Evolutionary conservation across 2,329 filamentous ascomycete genomes (phyloP).

Genomic region (Pestalotiopsis sp.): DNA sequence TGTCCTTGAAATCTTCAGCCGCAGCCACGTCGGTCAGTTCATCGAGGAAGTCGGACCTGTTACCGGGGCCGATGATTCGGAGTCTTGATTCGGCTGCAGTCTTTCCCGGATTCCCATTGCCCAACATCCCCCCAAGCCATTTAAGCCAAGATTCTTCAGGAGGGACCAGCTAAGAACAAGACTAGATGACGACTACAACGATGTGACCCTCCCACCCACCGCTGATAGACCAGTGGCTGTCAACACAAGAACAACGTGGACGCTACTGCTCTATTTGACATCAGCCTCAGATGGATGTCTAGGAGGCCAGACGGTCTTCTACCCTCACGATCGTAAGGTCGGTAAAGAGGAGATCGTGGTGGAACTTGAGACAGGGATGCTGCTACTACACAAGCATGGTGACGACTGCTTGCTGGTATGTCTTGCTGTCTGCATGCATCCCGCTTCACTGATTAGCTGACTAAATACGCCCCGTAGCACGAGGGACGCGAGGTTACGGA

Average conservation of each 20-base stretch:
- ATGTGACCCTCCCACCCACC: conserved; percentile 58
- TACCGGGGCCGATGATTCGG: background rate
- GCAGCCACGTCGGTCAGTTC: background rate
- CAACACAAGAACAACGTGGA: conserved; percentile 82
- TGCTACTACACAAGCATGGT: conserved; percentile 86
- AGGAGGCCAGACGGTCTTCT: conserved; percentile 92
- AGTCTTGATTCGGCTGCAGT: background rate
- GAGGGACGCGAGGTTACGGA: conserved; percentile 78
- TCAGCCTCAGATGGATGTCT: conserved; percentile 73
- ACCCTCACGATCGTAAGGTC: conserved; percentile 66
- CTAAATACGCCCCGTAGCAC: conserved; percentile 53
- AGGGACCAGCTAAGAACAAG: conserved; percentile 17
- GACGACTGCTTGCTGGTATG: conserved; percentile 79
- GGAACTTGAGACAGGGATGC: conserved; percentile 79
- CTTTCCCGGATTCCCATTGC: background rate
- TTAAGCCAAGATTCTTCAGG: background rate
- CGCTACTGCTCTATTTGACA: conserved; percentile 84
- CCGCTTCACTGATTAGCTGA: conserved; percentile 13
- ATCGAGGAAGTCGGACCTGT: background rate
- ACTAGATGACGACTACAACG: conserved; percentile 85
- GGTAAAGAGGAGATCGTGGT: conserved; percentile 70
- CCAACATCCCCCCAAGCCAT: background rate
- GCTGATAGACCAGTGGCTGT: conserved; percentile 34
- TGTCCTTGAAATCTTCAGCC: background rate
- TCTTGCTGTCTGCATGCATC: conserved; percentile 19